Conservation (phyloP, 192 early-diverging fungal species). For the Podila verticillata region DNA sequence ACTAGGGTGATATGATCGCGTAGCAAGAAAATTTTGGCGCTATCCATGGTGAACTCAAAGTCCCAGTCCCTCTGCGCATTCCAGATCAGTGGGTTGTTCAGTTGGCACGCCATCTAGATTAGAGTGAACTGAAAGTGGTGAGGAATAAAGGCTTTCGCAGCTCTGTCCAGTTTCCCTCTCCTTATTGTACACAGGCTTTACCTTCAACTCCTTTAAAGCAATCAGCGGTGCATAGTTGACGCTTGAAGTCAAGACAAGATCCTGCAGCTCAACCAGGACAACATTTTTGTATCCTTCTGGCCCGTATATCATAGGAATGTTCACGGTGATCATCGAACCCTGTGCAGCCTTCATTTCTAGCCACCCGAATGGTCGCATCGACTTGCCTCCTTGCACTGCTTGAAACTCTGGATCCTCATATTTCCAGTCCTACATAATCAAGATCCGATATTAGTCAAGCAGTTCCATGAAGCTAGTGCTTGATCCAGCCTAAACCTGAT, state of each 20-base stretch:
- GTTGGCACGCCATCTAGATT: constrained; percentile 60
- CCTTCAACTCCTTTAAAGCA: constrained; percentile 59
- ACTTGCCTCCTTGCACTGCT: constrained; percentile 36
- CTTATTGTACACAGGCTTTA: constrained; percentile 25
- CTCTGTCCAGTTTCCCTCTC: too few relatives aligned
- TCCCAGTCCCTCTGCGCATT: constrained; percentile 76
- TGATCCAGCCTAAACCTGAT: too few relatives aligned
- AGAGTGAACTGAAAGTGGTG: background rate
- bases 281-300: constrained; percentile 64
- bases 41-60: constrained; percentile 59
- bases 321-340: constrained; percentile 63
- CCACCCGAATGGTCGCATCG: constrained; percentile 74
- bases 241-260: constrained; percentile 66
- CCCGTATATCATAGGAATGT: constrained; percentile 65
- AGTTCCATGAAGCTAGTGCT: background rate
- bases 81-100: constrained; percentile 76
- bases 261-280: constrained; percentile 59
- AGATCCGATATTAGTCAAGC: background rate
- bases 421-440: constrained; percentile 68
- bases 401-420: constrained; percentile 50
- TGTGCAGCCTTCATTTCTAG: constrained; percentile 66
- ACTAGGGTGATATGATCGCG: constrained; percentile 80
- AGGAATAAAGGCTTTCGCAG: background rate
- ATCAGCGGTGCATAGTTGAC: constrained; percentile 74
- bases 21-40: constrained; percentile 67